phyloP scores from a whole-genome alignment of 257 asterid genomes.

The Primulina huaijiensis region DNA sequence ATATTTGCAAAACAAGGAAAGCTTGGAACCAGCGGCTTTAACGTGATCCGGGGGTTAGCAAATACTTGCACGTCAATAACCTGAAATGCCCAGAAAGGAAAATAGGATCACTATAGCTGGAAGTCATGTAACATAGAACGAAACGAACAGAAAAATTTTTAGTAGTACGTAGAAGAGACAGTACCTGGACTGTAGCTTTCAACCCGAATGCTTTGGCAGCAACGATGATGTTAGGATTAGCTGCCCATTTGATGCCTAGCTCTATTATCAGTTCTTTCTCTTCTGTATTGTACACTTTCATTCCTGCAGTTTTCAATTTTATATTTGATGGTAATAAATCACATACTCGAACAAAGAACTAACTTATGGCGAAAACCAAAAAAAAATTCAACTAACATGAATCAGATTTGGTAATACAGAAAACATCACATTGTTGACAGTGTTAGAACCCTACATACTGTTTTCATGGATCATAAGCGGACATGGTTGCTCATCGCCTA shows the following conservation, averaged over 20 bases:
- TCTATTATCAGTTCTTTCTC: constrained; percentile 96
- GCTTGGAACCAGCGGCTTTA: constrained; percentile 91
- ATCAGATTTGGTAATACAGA: neutral
- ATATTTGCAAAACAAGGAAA: constrained; percentile 95
- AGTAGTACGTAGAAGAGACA: neutral
- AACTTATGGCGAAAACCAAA: neutral
- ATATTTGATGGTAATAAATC: neutral
- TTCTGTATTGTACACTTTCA: constrained; percentile 88
- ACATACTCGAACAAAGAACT: neutral
- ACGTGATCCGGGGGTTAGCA: constrained; percentile 87
- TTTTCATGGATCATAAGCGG: neutral
- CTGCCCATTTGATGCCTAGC: constrained; percentile 89
- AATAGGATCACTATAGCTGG: neutral
- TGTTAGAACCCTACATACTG: neutral
- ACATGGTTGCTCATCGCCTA: neutral
- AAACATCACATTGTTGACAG: neutral
- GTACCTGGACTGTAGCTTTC: constrained; percentile 91
- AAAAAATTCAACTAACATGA: no score
- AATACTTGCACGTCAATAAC: constrained; percentile 94
- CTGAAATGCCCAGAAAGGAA: constrained; percentile 41
- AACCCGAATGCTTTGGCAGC: constrained; percentile 84
- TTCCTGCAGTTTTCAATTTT: constrained; percentile 46
- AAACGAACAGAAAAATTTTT: neutral
- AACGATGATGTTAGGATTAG: constrained; percentile 76
- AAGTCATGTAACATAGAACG: neutral